These are phyloP conservation scores for Mycena maculata DNA, from an alignment of 768 basidiomycete genomes.

Conservation along the genomic window DNA sequence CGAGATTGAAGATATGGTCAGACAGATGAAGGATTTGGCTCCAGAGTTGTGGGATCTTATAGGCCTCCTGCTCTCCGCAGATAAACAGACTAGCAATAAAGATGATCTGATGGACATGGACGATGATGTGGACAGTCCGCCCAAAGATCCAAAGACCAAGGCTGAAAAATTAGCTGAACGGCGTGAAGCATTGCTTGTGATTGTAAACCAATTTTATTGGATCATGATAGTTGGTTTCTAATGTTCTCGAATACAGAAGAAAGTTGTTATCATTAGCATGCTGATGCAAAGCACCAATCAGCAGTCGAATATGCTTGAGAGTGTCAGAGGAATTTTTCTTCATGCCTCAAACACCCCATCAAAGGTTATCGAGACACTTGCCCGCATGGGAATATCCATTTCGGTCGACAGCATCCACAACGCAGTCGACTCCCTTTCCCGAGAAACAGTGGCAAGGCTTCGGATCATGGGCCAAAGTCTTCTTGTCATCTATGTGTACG, in stretches of 20 bases:
- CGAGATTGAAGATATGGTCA: constrained; percentile 29
- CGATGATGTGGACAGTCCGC: neutral
- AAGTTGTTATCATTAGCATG: constrained; percentile 31
- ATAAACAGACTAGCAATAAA: neutral
- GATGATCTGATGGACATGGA: neutral
- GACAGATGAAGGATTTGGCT: constrained; percentile 8
- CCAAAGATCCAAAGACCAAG: neutral
- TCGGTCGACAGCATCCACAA: constrained; percentile 40
- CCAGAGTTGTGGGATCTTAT: constrained; percentile 31
- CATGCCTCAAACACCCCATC: constrained; percentile 42
- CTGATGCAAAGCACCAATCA: constrained; percentile 35
- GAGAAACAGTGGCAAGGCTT: constrained; percentile 33
- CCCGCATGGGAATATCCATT: constrained; percentile 44
- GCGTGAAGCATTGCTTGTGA: constrained; percentile 1
- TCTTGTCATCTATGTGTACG: constrained; percentile 47
- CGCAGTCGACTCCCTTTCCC: constrained; percentile 40
- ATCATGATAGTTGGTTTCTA: neutral
- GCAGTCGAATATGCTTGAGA: constrained; percentile 35
- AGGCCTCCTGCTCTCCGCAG: constrained; percentile 17
- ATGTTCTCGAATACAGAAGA: constrained; percentile 11
- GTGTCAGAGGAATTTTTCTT: constrained; percentile 34
- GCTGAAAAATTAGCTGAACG: constrained; percentile 8
- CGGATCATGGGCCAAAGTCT: constrained; percentile 39
- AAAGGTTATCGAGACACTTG: constrained; percentile 43
- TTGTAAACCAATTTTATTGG: neutral